These are phyloP conservation scores for Colletotrichum limetticola DNA, from an alignment of 2,329 filamentous ascomycete genomes.

Conservation along the genomic window DNA sequence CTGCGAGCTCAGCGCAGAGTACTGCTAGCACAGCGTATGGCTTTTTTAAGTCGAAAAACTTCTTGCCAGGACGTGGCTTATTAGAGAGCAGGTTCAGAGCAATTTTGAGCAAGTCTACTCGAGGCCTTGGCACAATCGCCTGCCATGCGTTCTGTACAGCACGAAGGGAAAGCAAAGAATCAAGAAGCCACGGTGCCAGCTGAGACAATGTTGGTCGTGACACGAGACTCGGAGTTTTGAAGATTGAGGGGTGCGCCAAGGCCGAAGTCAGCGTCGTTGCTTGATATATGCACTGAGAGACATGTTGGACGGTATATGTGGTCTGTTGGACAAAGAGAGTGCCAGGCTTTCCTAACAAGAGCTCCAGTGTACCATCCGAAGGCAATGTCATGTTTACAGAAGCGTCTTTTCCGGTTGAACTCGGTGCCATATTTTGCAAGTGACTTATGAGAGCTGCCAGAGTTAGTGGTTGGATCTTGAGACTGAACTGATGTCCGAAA, in stretches of 20 bases:
- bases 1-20: slow-evolving; percentile 54
- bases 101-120: slow-evolving; percentile 15
- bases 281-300: slow-evolving; percentile 59
- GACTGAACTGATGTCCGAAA: slow-evolving; percentile 10
- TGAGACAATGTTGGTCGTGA: slow-evolving; percentile 50
- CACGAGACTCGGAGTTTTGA: slow-evolving; percentile 45
- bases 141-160: slow-evolving; percentile 52
- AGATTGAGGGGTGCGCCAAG: slow-evolving; percentile 52
- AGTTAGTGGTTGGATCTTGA: slow-evolving; percentile 32
- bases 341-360: slow-evolving; percentile 42
- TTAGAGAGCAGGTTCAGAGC: slow-evolving; percentile 21
- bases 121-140: slow-evolving; percentile 31
- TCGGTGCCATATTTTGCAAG: slow-evolving; percentile 45
- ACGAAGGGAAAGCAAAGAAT: slow-evolving; percentile 57
- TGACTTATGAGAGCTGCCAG: slow-evolving; percentile 45
- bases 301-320: slow-evolving; percentile 52
- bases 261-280: slow-evolving; percentile 56
- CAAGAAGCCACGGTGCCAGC: slow-evolving; percentile 60
- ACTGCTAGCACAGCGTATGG: slow-evolving; percentile 51
- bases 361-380: slow-evolving; percentile 48
- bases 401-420: slow-evolving; percentile 42
- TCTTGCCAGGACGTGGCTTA: slow-evolving; percentile 3
- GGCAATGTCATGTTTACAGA: slow-evolving; percentile 50
- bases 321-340: slow-evolving; percentile 40
- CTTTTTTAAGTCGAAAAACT: slow-evolving; percentile 45